Base-by-base conservation (phyloP, 208 protist genomes). In the Acanthamoeba healyi region DNA sequence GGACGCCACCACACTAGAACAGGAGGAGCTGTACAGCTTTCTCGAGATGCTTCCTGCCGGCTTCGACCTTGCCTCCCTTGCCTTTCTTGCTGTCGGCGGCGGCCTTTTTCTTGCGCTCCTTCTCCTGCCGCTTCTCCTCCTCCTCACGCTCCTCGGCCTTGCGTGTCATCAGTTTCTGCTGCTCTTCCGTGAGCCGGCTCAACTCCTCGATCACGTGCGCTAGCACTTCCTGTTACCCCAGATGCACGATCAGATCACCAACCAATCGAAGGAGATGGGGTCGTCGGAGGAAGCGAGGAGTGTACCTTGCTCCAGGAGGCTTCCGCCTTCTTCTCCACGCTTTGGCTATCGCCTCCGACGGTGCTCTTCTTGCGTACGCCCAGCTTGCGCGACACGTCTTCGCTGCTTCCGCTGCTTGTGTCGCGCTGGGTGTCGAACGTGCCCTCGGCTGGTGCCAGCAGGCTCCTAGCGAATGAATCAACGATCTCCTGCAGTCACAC, bases 401-500 rank as follows among this genome's bases (percentile, higher is more conserved):
- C 70, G 36, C 70, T 79, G 38, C 70, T 79, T 7, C 36, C 29
- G 70, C 58, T 67, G 58, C 14, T 67, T 15, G 49, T 19, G 58
- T 24, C 6, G 15, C 17, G 70, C 70, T 29, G 38, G 29, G 24
- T 79, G 38, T 79, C 70, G 70, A 79, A 79, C 10, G 70, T 61
- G 81, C 81, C 54, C 54, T 88, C 49, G 44, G 81, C n/a, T 29
- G 81, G 81, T 14, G 81, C 81, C 44, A 65, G 26, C 81, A 88
- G 36, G 54, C 81, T 88, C 81, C 58, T 88, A 12, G 81, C 81
- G 36, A 88, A 88, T 26, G 81, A 88, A 29, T 88, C 81, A 5
- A 88, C 81, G 44, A 88, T 88, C n/a, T 88, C 81, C 81, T 88
- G 58, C 58, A 67, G n/a, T n/a, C n/a, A n/a, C n/a, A n/a, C n/a